Percentiles rank a stretch among this genome's conserved stretches.
Evolutionary conservation across 23 red algal species (phyloP).

Genomic region (Gracilaria gracilis): DNA sequence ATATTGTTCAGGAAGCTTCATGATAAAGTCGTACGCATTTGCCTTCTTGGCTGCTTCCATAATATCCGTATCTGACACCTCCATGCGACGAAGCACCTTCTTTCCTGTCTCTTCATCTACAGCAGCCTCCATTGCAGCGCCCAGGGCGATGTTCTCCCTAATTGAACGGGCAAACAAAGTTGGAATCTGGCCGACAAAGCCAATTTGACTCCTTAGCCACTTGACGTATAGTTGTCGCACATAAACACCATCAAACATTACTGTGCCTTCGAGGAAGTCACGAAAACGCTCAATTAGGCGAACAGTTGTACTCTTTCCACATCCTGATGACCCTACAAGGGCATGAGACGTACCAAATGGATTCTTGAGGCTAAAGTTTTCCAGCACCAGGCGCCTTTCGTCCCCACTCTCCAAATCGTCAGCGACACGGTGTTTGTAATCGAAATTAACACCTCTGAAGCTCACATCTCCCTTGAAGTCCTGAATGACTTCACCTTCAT

Average conservation of each 20-base stretch:
- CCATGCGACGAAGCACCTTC: conserved; percentile 41
- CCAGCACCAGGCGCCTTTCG: conserved; percentile 50
- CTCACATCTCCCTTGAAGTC: conserved; percentile 74
- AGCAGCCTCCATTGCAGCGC: conserved; percentile 52
- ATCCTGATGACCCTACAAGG: conserved; percentile 88
- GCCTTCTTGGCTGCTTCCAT: conserved; percentile 76
- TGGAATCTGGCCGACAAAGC: conserved; percentile 88
- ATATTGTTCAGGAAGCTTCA: conserved; percentile 80
- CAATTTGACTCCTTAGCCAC: conserved; percentile 85
- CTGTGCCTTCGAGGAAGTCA: conserved; percentile 46
- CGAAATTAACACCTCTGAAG: conserved; percentile 82
- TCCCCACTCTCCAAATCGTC: conserved; percentile 55
- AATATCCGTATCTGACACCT: conserved; percentile 77
- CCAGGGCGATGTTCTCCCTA: conserved; percentile 78
- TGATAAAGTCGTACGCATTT: conserved; percentile 91
- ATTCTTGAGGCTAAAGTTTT: conserved; percentile 67
- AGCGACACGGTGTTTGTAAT: conserved; percentile 74
- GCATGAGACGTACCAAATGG: conserved; percentile 85
- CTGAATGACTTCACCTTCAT: conserved; percentile 52
- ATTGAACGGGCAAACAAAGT: conserved; percentile 84
- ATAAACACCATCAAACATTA: conserved; percentile 74
- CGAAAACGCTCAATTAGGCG: conserved; percentile 86
- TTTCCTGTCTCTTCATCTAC: conserved; percentile 16
- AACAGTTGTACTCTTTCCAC: conserved; percentile 91
- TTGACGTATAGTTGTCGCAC: conserved; percentile 74